Conservation (phyloP, 352 stramenopile genomes). For the Phytophthora pseudosyringae region DNA sequence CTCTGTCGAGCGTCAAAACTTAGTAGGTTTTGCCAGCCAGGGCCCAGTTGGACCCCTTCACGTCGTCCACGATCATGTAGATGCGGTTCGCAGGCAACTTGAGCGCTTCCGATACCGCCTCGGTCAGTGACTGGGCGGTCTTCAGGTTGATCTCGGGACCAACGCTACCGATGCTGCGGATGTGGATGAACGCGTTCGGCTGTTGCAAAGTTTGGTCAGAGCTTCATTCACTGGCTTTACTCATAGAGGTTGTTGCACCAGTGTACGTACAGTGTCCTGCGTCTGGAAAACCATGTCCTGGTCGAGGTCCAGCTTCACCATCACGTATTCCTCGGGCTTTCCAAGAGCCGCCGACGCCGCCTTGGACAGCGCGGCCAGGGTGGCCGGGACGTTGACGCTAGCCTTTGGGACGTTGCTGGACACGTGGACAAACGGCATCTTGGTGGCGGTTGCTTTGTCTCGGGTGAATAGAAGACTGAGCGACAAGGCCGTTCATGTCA, state of each 20-base stretch:
- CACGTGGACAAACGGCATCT: constrained; percentile 51
- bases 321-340: constrained; percentile 40
- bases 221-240: background rate
- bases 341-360: constrained; percentile 39
- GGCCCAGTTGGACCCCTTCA: constrained; percentile 42
- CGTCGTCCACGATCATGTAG: constrained; percentile 49
- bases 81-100: constrained; percentile 40
- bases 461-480: too few species aligned
- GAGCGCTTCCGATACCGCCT: constrained; percentile 25
- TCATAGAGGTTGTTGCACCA: background rate
- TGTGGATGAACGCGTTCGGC: constrained; percentile 45
- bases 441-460: background rate
- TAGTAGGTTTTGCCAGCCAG: background rate
- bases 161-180: constrained; percentile 48
- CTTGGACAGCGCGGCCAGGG: constrained; percentile 45
- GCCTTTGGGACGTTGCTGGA: constrained; percentile 48
- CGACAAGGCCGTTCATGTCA: too few species aligned
- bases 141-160: constrained; percentile 38
- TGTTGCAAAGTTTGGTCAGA: constrained; percentile 6
- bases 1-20: too few species aligned
- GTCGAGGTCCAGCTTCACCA: constrained; percentile 48
- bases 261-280: constrained; percentile 27
- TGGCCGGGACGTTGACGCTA: constrained; percentile 42
- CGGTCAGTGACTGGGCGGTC: constrained; percentile 35
- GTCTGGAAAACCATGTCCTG: constrained; percentile 37